Evolutionary conservation across 352 stramenopile species (phyloP).

Genomic region (Globisporangium camurandrum): DNA sequence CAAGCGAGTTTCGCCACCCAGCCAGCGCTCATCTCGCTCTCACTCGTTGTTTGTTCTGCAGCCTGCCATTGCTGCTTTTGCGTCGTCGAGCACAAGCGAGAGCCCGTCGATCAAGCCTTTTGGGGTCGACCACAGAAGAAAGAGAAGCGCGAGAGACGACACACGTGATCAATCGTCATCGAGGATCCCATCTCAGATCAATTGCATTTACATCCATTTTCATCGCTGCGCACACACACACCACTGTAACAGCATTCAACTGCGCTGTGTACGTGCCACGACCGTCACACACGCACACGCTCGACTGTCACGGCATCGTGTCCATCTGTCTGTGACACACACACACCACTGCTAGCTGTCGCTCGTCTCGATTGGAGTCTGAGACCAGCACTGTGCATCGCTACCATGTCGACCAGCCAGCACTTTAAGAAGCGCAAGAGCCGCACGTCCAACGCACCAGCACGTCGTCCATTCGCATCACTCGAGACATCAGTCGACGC

Average conservation of each 20-base stretch:
- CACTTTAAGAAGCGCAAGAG: constrained; percentile 70
- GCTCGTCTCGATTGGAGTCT: constrained; percentile 5
- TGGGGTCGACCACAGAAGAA: background rate
- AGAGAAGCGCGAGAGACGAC: constrained; percentile 5
- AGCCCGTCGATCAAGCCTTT: too few species aligned
- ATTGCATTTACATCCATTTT: too few species aligned
- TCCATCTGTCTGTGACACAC: constrained; percentile 10
- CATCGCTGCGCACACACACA: too few species aligned
- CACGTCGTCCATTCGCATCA: background rate
- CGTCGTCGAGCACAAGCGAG: constrained; percentile 40
- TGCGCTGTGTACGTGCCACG: too few species aligned
- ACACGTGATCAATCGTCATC: too few species aligned
- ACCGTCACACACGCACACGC: background rate
- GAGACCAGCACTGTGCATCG: background rate
- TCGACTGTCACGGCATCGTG: background rate
- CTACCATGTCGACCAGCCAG: constrained; percentile 41
- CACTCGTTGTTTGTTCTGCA: constrained; percentile 8
- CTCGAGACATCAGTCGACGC: background rate
- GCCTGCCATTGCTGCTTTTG: constrained; percentile 52
- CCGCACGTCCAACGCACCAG: constrained; percentile 18
- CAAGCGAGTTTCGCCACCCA: too few species aligned
- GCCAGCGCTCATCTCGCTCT: background rate
- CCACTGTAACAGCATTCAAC: too few species aligned
- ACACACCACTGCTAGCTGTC: background rate
- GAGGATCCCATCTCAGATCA: too few species aligned